Conservation (phyloP, 2,329 filamentous ascomycete genomes). For the Colletotrichum sp. region DNA sequence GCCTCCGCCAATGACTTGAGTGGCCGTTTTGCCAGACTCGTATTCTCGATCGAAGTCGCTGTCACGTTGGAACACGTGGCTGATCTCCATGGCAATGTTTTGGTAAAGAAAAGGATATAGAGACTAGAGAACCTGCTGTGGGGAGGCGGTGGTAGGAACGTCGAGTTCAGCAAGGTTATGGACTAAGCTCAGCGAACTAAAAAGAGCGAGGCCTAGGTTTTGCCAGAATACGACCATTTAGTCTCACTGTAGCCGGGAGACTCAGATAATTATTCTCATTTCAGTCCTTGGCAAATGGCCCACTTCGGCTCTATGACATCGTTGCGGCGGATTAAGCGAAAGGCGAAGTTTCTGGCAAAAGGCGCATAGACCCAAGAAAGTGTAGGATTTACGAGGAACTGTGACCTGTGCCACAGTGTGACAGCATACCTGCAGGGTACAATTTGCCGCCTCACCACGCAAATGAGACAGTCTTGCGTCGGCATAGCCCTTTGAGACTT, state of each 20-base stretch:
- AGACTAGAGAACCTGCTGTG: not conserved
- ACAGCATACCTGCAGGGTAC: not conserved
- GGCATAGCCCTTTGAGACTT: not conserved
- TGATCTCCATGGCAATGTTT: not conserved
- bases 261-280: not conserved
- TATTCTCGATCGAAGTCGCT: not conserved
- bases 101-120: not conserved
- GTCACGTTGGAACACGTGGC: not conserved
- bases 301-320: not conserved
- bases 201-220: not conserved
- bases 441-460: not conserved
- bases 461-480: not conserved
- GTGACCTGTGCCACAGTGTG: not conserved
- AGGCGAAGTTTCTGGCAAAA: not conserved
- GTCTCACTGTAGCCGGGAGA: not conserved
- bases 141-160: not conserved
- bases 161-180: not conserved
- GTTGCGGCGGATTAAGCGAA: not conserved
- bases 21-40: not conserved
- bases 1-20: not conserved
- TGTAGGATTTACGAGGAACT: not conserved
- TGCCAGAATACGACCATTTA: not conserved
- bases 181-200: not conserved
- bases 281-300: not conserved
- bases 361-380: not conserved